Conservation (phyloP, 805 yeast species). For the Candida glaebosa region DNA sequence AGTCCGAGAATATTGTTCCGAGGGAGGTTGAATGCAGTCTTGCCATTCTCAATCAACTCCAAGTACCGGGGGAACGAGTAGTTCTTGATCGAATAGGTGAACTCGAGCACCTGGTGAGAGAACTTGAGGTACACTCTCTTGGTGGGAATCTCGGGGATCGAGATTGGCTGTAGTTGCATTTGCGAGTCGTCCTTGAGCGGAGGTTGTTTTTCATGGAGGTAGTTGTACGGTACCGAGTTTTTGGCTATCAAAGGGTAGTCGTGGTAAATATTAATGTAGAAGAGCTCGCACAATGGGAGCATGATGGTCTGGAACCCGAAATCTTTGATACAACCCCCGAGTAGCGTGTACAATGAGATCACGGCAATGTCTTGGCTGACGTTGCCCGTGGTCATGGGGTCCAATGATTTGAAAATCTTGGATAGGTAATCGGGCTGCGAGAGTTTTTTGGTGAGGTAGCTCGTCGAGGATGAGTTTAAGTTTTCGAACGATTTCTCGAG, state of each 20-base stretch:
- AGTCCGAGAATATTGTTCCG: constrained; percentile 20
- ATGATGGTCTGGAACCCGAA: constrained; percentile 75
- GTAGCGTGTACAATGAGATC: constrained; percentile 50
- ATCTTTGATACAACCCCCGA: constrained; percentile 73
- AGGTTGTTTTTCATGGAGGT: not conserved
- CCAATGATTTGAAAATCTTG: constrained; percentile 46
- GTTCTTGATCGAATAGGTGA: constrained; percentile 59
- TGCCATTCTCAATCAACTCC: constrained; percentile 79
- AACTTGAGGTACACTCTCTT: constrained; percentile 45
- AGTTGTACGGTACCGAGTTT: constrained; percentile 26
- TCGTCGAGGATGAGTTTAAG: constrained; percentile 52
- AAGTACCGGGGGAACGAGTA: constrained; percentile 77
- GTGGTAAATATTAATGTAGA: constrained; percentile 54
- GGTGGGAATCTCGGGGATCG: constrained; percentile 25
- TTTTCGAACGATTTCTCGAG: constrained; percentile 61
- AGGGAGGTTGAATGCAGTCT: constrained; percentile 54
- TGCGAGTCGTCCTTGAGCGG: too few relatives aligned
- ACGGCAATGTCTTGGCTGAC: constrained; percentile 48
- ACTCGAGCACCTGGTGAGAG: constrained; percentile 53
- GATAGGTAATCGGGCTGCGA: constrained; percentile 39
- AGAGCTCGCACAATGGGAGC: constrained; percentile 62
- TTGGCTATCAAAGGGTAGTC: constrained; percentile 66
- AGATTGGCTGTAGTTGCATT: too few relatives aligned
- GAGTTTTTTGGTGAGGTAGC: constrained; percentile 47
- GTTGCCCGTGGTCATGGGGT: constrained; percentile 29